Evolutionary conservation across 495 filamentous ascomycete genomes (phyloP).

Genomic region (Acidomyces sp.): DNA sequence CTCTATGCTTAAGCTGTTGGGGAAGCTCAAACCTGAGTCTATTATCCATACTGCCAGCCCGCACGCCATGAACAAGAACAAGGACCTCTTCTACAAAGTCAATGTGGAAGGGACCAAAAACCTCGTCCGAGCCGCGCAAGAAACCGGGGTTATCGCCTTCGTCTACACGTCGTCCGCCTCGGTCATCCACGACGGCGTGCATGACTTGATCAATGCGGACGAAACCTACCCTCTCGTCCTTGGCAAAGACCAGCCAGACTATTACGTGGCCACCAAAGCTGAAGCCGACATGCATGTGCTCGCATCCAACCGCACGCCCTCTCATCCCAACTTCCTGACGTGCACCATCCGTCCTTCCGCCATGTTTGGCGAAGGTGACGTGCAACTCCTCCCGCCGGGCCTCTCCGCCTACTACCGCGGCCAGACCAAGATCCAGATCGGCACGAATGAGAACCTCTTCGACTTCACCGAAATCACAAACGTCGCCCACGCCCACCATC

Average conservation of each 20-base stretch:
- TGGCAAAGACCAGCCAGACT: constrained; percentile 60
- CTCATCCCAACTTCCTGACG: constrained; percentile 28
- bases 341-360: constrained; percentile 18
- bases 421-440: constrained; percentile 70
- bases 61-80: constrained; percentile 11
- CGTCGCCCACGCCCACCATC: constrained; percentile 60
- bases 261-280: constrained; percentile 65
- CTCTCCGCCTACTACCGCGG: constrained; percentile 29
- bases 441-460: constrained; percentile 76
- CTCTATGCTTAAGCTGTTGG: constrained; percentile 52
- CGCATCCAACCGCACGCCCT: constrained; percentile 61
- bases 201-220: constrained; percentile 76
- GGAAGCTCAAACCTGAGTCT: constrained; percentile 61
- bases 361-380: constrained; percentile 33
- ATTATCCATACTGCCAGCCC: constrained; percentile 81
- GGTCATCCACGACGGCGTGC: constrained; percentile 67
- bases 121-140: constrained; percentile 60
- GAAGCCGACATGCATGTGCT: constrained; percentile 77
- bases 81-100: constrained; percentile 65
- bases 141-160: constrained; percentile 72
- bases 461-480: constrained; percentile 76
- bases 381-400: constrained; percentile 42
- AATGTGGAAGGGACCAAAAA: constrained; percentile 83
- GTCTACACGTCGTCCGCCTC: constrained; percentile 90
- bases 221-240: constrained; percentile 74